Conservation (phyloP, 306 rosid species). For the Cyamopsis tetragonoloba region DNA sequence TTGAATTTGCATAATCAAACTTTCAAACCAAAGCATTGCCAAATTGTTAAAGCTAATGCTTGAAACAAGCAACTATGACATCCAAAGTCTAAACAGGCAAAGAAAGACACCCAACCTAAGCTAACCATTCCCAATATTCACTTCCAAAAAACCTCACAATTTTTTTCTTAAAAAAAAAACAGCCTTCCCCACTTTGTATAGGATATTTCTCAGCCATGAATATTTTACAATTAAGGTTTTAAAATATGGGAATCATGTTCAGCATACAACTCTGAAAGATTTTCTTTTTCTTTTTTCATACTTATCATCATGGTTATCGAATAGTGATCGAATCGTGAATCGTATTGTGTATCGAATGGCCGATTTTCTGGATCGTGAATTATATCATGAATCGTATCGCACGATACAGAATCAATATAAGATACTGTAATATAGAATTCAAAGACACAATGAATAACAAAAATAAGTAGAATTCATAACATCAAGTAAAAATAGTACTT, state of each 20-base stretch:
- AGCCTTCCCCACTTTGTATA: background rate
- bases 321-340: too few relatives aligned
- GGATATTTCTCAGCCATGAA: background rate
- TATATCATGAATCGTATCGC: too few relatives aligned
- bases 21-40: background rate
- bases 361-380: too few relatives aligned
- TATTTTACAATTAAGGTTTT: background rate
- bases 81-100: background rate
- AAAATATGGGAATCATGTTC: background rate
- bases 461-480: too few relatives aligned
- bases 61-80: background rate
- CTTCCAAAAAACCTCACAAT: conserved; percentile 10
- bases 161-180: background rate
- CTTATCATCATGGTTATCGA: too few relatives aligned
- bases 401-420: too few relatives aligned
- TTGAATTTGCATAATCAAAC: background rate
- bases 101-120: background rate
- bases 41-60: background rate
- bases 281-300: background rate
- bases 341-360: too few relatives aligned
- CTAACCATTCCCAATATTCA: background rate
- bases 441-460: too few relatives aligned
- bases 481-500: too few relatives aligned
- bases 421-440: too few relatives aligned
- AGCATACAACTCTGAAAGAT: background rate